A percentile compares a stretch with the other conserved stretches of the same genome.
phyloP scores from a whole-genome alignment of 2,329 filamentous ascomycete genomes.

The Colletotrichum godetiae region DNA sequence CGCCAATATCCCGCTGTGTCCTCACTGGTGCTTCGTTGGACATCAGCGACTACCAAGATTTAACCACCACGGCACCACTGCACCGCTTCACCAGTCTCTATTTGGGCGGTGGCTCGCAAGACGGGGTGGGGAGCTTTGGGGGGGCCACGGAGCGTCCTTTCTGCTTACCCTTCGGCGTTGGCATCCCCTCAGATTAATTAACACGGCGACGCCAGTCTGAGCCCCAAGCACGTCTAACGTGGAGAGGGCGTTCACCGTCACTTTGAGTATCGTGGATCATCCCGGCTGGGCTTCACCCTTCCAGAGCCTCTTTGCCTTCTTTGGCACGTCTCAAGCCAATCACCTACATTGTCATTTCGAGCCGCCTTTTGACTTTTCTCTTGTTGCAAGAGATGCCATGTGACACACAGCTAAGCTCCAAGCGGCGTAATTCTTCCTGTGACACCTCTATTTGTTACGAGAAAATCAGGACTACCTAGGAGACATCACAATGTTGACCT shows the following conservation, averaged over 20 bases:
- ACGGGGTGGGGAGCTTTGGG: background rate
- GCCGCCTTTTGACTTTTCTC: slow-evolving; percentile 22
- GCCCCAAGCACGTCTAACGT: background rate
- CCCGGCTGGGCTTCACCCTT: slow-evolving; percentile 8
- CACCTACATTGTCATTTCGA: background rate
- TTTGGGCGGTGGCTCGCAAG: background rate
- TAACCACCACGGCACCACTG: background rate
- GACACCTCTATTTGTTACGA: background rate
- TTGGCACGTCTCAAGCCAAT: slow-evolving; percentile 2
- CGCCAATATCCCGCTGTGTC: slow-evolving; percentile 17
- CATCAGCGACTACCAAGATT: background rate
- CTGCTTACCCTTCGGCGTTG: slow-evolving; percentile 15
- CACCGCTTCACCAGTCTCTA: slow-evolving; percentile 1
- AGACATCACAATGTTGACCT: background rate
- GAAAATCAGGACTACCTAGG: background rate
- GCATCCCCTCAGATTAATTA: slow-evolving; percentile 28
- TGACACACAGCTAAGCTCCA: slow-evolving; percentile 1
- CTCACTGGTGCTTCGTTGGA: background rate
- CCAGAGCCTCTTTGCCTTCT: slow-evolving; percentile 15
- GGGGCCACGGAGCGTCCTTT: background rate
- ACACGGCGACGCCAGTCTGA: slow-evolving; percentile 10
- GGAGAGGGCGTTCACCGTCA: slow-evolving; percentile 27
- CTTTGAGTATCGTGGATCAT: slow-evolving; percentile 26
- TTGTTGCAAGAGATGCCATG: slow-evolving; percentile 20
- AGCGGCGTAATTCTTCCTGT: background rate